A percentile compares a stretch with the other conserved stretches of the same genome.
Evolutionary conservation across 2,329 filamentous ascomycete genomes (phyloP).

Genomic region (Phialophora tarda): DNA sequence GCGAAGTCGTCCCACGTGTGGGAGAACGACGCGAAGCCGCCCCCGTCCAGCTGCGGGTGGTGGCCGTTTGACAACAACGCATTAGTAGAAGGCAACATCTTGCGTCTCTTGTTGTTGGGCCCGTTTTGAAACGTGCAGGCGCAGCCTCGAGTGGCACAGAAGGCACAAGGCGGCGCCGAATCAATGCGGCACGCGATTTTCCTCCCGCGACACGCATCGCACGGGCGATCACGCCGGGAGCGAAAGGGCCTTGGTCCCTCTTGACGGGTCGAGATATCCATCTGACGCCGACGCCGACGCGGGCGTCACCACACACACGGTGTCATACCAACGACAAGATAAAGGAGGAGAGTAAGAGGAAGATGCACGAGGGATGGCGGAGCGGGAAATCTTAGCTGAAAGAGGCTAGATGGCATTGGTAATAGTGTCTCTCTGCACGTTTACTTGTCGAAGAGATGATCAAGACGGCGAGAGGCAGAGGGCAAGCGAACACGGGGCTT

Average conservation of each 20-base stretch:
- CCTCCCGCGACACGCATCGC: slow-evolving; percentile 23
- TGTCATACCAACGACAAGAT: not conserved
- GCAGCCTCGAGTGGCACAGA: slow-evolving; percentile 24
- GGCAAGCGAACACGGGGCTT: not conserved
- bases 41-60: not conserved
- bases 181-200: slow-evolving; percentile 30
- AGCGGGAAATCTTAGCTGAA: slow-evolving; percentile 21
- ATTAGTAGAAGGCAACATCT: not conserved
- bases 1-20: slow-evolving; percentile 19
- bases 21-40: not conserved
- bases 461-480: no score
- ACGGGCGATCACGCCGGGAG: slow-evolving; percentile 25
- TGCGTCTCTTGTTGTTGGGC: slow-evolving; percentile 20
- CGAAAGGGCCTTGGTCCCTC: slow-evolving; percentile 33
- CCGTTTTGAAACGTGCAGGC: slow-evolving; percentile 22
- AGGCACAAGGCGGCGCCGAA: slow-evolving; percentile 22
- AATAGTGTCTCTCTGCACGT: slow-evolving; percentile 3
- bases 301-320: not conserved
- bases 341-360: not conserved
- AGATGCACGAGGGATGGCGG: not conserved
- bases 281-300: not conserved
- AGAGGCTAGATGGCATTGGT: slow-evolving; percentile 15
- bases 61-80: not conserved
- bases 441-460: not conserved
- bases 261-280: slow-evolving; percentile 17